Base-by-base conservation (phyloP, 169 alveolate genomes). In the Plasmodium sp. region DNA sequence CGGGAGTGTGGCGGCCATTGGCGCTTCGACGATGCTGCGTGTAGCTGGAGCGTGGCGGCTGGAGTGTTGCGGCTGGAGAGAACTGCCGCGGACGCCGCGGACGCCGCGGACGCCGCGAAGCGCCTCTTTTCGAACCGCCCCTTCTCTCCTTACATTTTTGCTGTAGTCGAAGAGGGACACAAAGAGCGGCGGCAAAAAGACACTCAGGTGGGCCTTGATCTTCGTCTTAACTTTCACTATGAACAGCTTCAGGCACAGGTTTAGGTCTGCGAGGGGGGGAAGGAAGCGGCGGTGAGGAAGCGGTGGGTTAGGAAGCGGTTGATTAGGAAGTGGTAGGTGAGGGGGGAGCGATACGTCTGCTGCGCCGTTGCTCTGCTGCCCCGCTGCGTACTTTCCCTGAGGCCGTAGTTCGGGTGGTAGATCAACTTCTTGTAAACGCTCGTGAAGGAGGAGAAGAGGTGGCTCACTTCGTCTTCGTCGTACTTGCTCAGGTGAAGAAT, bases 351-450 rank as follows among this genome's bases (percentile, higher is more conserved):
- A 39, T 39, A 5, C 0, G 9, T 9, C 45, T 39, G 45, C 45
- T 5, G 27, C 27, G 0, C 27, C 27, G 27, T 0, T 22, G 27
- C 27, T 22, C 27, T 22, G 27, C 27, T 22, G 27, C 27, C 27
- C 27, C 27, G 27, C 27, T 22, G 27, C 27, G 27, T 81, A 90
- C 94, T 74, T 90, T 90, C 94, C 36, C 94, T 58, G 18, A 90
- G 14, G 18, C 41, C 72, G 41, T 58, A 90, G 82, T 81, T 90
- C 48, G 94, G 83, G 39, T 90, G 91, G 33, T 58, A 90, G 43
- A 90, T 90, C 83, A 90, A 90, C 18, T 90, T 90, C 58, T 79
- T 79, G 22, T 90, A 90, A 14, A 90, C 91, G 74, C 83, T 90
- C 16, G 54, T 22, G 51, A 58, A 90, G n/a, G 92, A 62, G 31